Base-by-base conservation (phyloP, 2,329 filamentous ascomycete species). In the Aspergillus amoenus region DNA sequence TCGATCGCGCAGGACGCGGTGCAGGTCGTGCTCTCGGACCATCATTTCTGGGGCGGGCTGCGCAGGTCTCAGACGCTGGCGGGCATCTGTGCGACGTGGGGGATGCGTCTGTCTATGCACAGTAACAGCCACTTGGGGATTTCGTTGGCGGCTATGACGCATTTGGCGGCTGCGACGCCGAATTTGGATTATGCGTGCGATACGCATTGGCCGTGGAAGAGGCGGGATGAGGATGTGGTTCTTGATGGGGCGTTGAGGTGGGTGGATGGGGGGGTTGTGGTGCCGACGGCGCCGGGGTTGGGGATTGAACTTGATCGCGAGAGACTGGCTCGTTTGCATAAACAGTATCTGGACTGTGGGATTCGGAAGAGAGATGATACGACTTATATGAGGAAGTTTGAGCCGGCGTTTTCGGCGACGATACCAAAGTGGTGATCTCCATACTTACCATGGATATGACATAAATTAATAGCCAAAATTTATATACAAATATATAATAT, bases 141-240 rank as follows among this genome's bases (percentile, higher is more conserved):
- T 46, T 76, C 46, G 27, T 74, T 78, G 7, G 75, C 75, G 3
- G 76, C 75, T 39, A 78, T 78, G 76, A 77, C 76, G 0, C 76
- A 78, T 49, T 66, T 78, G 9, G 76, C 76, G 2, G 68, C 75
- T 3, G 74, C 76, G 13, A 78, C 76, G 0, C 64, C 67, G 0
- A 78, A 78, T 39, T 60, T 78, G 2, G 76, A 78, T 61, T 78
- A 78, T 42, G 76, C 76, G 0, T 78, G 76, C 47, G 76, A 78
- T 49, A 78, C 76, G 0, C 76, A 78, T 56, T 78, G 76, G 76
- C 76, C 76, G 6, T 78, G 76, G 76, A 78, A 78, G 64, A 73
- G 70, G 3, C 68, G 71, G 0, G 72, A 77, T 6, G 76, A 78
- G 59, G 76, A 78, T 48, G 74, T 78, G 5, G 64, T 78, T 44